These are phyloP conservation scores for Hawksworthiomyces lignivorus DNA, from an alignment of 2,329 filamentous ascomycete species.

Conservation along the genomic window DNA sequence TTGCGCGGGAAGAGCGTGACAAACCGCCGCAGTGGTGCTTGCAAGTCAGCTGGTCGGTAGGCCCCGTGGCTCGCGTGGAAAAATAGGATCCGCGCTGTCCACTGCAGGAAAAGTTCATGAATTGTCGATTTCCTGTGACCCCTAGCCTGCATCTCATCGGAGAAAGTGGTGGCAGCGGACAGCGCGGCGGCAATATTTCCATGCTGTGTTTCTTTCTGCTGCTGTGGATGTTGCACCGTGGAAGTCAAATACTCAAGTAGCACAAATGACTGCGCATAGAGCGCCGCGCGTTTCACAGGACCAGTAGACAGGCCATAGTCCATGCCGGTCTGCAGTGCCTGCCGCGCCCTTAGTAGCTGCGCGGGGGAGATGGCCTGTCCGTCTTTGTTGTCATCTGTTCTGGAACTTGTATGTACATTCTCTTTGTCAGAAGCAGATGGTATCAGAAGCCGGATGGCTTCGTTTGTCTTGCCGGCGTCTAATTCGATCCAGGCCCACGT, in stretches of 20 bases:
- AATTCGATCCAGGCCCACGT: conserved; percentile 65
- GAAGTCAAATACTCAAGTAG: conserved; percentile 59
- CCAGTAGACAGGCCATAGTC: conserved; percentile 49
- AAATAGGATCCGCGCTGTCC: conserved; percentile 57
- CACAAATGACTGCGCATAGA: conserved; percentile 54
- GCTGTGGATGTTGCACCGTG: conserved; percentile 12
- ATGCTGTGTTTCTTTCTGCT: conserved; percentile 33
- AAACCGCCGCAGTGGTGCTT: conserved; percentile 52
- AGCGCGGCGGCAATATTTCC: conserved; percentile 49
- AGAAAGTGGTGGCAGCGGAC: conserved; percentile 32
- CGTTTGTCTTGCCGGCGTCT: conserved; percentile 24
- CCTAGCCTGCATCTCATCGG: conserved; percentile 33
- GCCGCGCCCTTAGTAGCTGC: conserved; percentile 43
- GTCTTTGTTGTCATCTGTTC: conserved; percentile 11
- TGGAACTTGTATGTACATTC: too few relatives aligned
- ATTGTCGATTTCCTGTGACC: conserved; percentile 24
- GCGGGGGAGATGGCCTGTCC: conserved; percentile 22
- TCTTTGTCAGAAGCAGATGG: conserved; percentile 19
- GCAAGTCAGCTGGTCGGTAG: conserved; percentile 61
- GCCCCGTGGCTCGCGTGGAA: conserved; percentile 56
- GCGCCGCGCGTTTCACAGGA: conserved; percentile 38
- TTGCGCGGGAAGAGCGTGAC: conserved; percentile 64
- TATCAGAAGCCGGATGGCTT: conserved; percentile 34
- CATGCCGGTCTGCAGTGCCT: conserved; percentile 44
- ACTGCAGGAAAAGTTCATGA: conserved; percentile 63